Conservation (phyloP, 2,329 filamentous ascomycete species). For the Talaromyces sp. region DNA sequence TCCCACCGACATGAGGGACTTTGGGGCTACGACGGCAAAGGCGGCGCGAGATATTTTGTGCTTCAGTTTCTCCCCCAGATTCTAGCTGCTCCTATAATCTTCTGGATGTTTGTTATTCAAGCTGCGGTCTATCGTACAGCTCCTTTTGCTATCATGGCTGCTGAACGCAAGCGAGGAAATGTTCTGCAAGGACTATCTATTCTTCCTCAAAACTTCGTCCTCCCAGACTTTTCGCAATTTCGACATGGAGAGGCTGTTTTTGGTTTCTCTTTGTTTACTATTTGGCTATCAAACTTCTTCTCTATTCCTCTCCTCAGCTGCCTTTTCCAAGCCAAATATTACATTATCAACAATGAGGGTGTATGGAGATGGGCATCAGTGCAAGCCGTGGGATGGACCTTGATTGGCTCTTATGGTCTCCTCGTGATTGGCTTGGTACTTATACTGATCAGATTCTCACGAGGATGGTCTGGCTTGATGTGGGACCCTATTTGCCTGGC, state of each 20-base stretch:
- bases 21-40: constrained; percentile 68
- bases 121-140: constrained; percentile 73
- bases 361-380: constrained; percentile 80
- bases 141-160: constrained; percentile 78
- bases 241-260: constrained; percentile 68
- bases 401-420: constrained; percentile 73
- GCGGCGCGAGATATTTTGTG: constrained; percentile 76
- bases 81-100: constrained; percentile 68
- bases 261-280: constrained; percentile 65
- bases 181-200: constrained; percentile 66
- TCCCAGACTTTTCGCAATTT: constrained; percentile 70
- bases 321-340: constrained; percentile 69
- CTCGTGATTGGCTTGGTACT: constrained; percentile 61
- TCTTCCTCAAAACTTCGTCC: constrained; percentile 65
- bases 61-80: constrained; percentile 85
- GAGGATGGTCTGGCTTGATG: constrained; percentile 70
- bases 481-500: constrained; percentile 86
- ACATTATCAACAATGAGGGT: constrained; percentile 59
- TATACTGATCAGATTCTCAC: constrained; percentile 66
- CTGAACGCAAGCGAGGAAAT: constrained; percentile 60
- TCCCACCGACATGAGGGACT: constrained; percentile 67
- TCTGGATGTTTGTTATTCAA: constrained; percentile 78
- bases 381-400: constrained; percentile 75
- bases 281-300: constrained; percentile 75
- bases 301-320: constrained; percentile 80